Base-by-base conservation (phyloP, 2,329 filamentous ascomycete species). In the Incumbomyces lentus region DNA sequence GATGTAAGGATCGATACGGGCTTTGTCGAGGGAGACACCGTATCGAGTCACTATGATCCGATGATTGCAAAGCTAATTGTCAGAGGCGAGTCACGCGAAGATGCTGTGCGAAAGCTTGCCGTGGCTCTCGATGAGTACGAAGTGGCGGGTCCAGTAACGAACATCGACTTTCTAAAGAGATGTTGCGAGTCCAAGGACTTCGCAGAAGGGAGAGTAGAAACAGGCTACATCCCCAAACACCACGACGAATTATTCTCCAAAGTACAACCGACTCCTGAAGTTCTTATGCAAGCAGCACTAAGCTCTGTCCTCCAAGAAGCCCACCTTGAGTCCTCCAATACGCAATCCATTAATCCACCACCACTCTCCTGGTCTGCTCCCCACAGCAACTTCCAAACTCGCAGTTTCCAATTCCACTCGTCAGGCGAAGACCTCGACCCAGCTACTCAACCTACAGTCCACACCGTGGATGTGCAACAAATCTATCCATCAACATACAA, bases 31-130 rank as follows among this genome's bases (percentile, higher is more conserved):
- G 92, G 92, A 19, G 90, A 95, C 62, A 86, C 87, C 52, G 86
- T 98, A 2, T 93, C 89, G 0, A 86, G 90, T 49, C 86, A 92
- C 46, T 98, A 98, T 64, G 92, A 98, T 58, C 92, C 92, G 22
- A 98, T 98, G 92, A 95, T 98, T 55, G 86, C 92, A 37, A 98
- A 98, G 68, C 76, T 98, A 44, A 98, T 98, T 57, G 87, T 96
- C 5, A 79, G 86, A 48, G 92, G 86, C 1, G 76, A 79, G 13
- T 83, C 83, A 47, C 77, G 92, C 49, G 77, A 84, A 61, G 82
- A 84, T 19, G 86, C 89, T 2, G 82, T 98, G 41, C 81, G 85
- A 49, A 93, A 86, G 64, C 73, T 98, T 49, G 79, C 81, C 32
- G 72, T 81, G 3, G 89, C 92, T 1, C 70, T 98, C 10, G 82